Evolutionary conservation across 164 flowering plant genomes (phyloP), one percentile per base, ranked within the genome.

Genomic region (Kalanchoe fedtschenkoi): DNA sequence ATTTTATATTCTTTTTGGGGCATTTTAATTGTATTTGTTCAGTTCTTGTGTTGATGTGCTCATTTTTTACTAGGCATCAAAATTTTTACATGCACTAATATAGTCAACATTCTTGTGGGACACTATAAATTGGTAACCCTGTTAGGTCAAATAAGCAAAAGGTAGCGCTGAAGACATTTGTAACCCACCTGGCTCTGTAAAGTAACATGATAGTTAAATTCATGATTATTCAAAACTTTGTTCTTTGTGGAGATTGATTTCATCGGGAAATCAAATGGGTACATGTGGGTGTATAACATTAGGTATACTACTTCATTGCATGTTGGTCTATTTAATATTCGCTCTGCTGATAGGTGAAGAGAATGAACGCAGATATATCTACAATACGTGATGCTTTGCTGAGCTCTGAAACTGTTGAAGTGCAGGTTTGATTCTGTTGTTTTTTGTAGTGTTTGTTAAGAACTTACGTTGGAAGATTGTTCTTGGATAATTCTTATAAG

Each of bases 301-400:
- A n/a, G n/a, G n/a, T n/a, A 24, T 4, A 6, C 5, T 30, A 24
- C n/a, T 43, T 26, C 39, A 63, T 53, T 39, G 30, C 51, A 28
- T 41, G 38, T 2, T 64, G 61, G 33, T 53, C 16, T 32, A 8
- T 37, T 65, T 38, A 61, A 19, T 30, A 8, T 15, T 58, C 57
- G 37, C 32, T 19, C 70, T 62, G 17, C 14, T 68, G 53, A 17
- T 81, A 92, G 98, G 81, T 92, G 59, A 88, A 85, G 71, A 79
- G 65, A 64, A 82, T 89, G 97, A 76, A 84, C 42, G 77, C 82
- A 29, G 82, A 88, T 62, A 72, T 89, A 58, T 72, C 77, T n/a
- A 80, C 86, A 72, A 89, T 93, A 60, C 69, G 86, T 44, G 88
- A 88, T 68, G 82, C 96, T 21, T 59, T 93, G 77, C 80, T 66